Percentiles rank a stretch among this genome's conserved stretches.
phyloP scores from a whole-genome alignment of 106 monocot genomes.

The Dendrobium catenatum region DNA sequence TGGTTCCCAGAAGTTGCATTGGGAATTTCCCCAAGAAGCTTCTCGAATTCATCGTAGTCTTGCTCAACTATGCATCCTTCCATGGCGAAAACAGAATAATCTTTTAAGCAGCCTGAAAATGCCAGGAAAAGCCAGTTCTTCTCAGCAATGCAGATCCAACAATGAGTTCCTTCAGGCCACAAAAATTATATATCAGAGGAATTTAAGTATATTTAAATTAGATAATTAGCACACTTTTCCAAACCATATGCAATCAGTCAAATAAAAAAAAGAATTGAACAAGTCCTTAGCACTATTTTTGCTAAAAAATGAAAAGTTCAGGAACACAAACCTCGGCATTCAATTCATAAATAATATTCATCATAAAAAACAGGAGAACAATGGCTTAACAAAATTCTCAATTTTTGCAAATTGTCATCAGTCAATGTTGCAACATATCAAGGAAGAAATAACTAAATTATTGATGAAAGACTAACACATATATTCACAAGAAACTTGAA shows the following conservation, averaged over 20 bases:
- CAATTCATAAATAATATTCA: not conserved
- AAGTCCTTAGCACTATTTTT: not conserved
- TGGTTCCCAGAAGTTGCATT: conserved; percentile 13
- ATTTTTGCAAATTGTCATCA: conserved; percentile 8
- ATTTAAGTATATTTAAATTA: not conserved
- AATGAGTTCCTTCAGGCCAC: not conserved
- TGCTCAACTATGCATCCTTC: conserved; percentile 12
- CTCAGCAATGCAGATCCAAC: conserved; percentile 14
- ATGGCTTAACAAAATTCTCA: not conserved
- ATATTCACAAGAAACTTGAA: not conserved
- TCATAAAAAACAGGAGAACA: not conserved
- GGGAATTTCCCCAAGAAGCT: conserved; percentile 21
- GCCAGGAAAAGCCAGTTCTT: conserved; percentile 10
- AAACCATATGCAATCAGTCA: not conserved
- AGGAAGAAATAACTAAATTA: not conserved
- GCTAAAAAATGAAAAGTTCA: not conserved
- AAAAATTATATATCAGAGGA: not conserved
- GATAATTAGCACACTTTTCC: not conserved
- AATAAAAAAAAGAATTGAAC: not conserved
- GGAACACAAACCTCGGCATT: not conserved
- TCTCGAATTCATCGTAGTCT: conserved; percentile 12
- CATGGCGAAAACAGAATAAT: conserved; percentile 12
- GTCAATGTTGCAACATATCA: conserved; percentile 8
- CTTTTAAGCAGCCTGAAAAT: not conserved
- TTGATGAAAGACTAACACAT: not conserved